Evolutionary conservation across 345 rosid species (phyloP).

Genomic region (Salix viminalis): DNA sequence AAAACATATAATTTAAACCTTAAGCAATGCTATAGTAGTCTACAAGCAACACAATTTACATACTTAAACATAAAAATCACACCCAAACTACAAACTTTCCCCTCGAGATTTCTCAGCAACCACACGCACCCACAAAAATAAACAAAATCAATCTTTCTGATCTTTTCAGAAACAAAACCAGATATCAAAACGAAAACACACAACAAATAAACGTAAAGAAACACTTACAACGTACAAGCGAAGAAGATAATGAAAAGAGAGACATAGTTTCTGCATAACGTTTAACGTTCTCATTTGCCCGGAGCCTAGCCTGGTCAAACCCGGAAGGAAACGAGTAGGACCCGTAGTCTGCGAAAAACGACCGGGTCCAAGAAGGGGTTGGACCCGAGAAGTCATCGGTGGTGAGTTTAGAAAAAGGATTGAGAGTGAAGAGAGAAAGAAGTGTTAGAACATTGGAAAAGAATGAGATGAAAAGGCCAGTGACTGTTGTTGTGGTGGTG

Average conservation of each 20-base stretch:
- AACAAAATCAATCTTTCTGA: neutral
- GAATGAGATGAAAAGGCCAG: slow-evolving; percentile 41
- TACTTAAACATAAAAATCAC: too few relatives aligned
- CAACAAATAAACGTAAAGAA: neutral
- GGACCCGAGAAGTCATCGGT: slow-evolving; percentile 63
- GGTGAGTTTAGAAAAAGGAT: slow-evolving; percentile 86
- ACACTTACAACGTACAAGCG: slow-evolving; percentile 72
- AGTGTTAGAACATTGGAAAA: slow-evolving; percentile 42
- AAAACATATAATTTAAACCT: too few relatives aligned
- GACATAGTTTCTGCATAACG: slow-evolving; percentile 83
- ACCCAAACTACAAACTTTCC: neutral
- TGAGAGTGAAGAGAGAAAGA: slow-evolving; percentile 59
- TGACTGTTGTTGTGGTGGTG: slow-evolving; percentile 30
- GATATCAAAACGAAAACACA: neutral
- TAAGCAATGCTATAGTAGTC: too few relatives aligned
- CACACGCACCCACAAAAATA: neutral
- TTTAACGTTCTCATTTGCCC: slow-evolving; percentile 87
- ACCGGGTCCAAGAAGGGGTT: slow-evolving; percentile 78
- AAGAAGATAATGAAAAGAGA: slow-evolving; percentile 72
- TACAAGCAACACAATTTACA: too few relatives aligned
- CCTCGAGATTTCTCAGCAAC: too few relatives aligned
- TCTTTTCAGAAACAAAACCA: neutral
- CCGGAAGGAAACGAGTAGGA: slow-evolving; percentile 84
- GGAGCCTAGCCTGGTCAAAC: slow-evolving; percentile 58
- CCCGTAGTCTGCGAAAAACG: slow-evolving; percentile 58